These are phyloP conservation scores for Rosa multiflora DNA, from an alignment of 306 rosid genomes.

Conservation along the genomic window DNA sequence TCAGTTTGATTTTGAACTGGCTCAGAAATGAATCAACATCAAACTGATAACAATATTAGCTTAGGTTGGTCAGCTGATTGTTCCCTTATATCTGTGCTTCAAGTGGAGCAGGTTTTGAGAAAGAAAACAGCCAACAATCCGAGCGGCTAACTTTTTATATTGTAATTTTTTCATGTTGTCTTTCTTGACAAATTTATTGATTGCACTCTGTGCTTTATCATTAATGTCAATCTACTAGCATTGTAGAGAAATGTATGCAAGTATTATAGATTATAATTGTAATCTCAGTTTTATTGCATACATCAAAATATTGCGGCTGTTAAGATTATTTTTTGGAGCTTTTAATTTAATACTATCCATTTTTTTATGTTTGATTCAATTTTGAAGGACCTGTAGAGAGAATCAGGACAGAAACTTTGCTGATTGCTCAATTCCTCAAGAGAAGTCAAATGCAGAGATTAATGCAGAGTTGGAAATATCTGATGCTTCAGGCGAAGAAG, in stretches of 20 bases:
- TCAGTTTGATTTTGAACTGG: neutral
- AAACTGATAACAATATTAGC: neutral
- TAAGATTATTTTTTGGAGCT: neutral
- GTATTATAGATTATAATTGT: neutral
- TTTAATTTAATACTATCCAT: constrained; percentile 19
- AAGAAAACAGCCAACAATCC: neutral
- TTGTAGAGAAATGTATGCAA: neutral
- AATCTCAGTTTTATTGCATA: neutral
- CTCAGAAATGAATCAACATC: neutral
- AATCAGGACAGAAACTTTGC: constrained; percentile 67
- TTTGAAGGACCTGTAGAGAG: constrained; percentile 85
- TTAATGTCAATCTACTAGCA: neutral
- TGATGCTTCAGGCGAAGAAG: constrained; percentile 94
- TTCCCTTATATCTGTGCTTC: neutral
- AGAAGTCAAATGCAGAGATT: constrained; percentile 94
- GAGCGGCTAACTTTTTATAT: neutral
- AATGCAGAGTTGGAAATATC: constrained; percentile 92
- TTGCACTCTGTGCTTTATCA: neutral
- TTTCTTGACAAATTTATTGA: neutral
- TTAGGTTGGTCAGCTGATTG: neutral
- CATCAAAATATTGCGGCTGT: neutral
- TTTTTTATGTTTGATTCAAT: constrained; percentile 26
- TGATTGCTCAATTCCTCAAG: constrained; percentile 84
- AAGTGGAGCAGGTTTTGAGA: constrained; percentile 3
- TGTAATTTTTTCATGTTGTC: neutral